Evolutionary conservation across 1,284 basidiomycete species (phyloP).

Genomic region (Apiotrichum laibachii): DNA sequence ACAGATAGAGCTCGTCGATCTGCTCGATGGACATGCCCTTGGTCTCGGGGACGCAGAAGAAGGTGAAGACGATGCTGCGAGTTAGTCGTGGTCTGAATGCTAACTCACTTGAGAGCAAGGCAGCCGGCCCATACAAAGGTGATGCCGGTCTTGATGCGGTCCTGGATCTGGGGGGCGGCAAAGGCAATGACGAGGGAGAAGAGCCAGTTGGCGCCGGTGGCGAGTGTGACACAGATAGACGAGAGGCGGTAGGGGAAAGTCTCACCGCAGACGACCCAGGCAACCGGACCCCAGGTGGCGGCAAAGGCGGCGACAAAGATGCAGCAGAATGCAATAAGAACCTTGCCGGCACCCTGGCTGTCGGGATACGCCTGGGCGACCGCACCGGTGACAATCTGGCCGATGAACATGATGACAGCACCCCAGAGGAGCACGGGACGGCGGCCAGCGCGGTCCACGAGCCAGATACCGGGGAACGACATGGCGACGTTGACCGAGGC

Average conservation of each 20-base stretch:
- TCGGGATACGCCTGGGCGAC: constrained; percentile 42
- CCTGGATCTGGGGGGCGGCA: constrained; percentile 48
- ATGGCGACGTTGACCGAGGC: constrained; percentile 51
- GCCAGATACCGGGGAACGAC: constrained; percentile 48
- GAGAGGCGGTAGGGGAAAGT: constrained; percentile 52
- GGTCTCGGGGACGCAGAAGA: constrained; percentile 52
- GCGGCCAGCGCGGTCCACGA: constrained; percentile 53
- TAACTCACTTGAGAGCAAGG: constrained; percentile 24
- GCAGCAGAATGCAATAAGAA: constrained; percentile 55
- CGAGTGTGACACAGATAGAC: constrained; percentile 50
- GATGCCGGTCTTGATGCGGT: constrained; percentile 46
- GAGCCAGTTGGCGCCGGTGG: constrained; percentile 52
- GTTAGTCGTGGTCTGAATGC: neutral
- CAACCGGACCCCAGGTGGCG: constrained; percentile 53
- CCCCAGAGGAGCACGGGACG: constrained; percentile 54
- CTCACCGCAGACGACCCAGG: constrained; percentile 50
- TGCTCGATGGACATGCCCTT: constrained; percentile 46
- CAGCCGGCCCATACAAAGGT: constrained; percentile 51
- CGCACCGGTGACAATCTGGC: constrained; percentile 54
- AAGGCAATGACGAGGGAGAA: constrained; percentile 51
- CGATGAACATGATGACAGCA: constrained; percentile 51
- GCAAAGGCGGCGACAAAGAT: constrained; percentile 56
- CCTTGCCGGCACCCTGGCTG: constrained; percentile 48
- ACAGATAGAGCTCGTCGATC: neutral
- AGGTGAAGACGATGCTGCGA: constrained; percentile 37